Conservation (phyloP, 345 rosid species). For the Moringa oleifera region DNA sequence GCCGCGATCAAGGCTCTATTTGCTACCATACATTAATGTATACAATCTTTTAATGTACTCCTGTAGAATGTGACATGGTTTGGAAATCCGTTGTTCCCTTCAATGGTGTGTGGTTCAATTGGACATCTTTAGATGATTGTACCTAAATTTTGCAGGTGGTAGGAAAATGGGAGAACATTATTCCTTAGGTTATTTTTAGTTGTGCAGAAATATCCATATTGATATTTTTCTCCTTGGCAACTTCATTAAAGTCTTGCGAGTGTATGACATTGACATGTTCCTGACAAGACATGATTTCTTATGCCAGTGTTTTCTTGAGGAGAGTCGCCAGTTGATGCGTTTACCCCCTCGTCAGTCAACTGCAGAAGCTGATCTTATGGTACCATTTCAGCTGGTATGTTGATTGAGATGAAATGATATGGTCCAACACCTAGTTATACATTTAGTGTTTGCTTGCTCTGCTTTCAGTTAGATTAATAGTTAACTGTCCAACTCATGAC, state of each 20-base stretch:
- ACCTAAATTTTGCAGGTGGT: background rate
- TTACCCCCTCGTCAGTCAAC: slow-evolving; percentile 95
- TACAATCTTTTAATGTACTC: too few species aligned
- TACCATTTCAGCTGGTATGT: slow-evolving; percentile 94
- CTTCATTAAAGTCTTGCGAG: slow-evolving; percentile 5
- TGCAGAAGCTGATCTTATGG: slow-evolving; percentile 96
- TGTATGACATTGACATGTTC: slow-evolving; percentile 4
- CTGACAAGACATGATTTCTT: slow-evolving; percentile 11
- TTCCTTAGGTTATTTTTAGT: background rate
- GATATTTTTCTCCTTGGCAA: background rate
- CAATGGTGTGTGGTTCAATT: too few species aligned
- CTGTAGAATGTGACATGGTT: too few species aligned
- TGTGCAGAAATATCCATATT: background rate
- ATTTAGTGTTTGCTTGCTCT: slow-evolving; percentile 3
- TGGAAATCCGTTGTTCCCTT: too few species aligned
- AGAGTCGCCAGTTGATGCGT: slow-evolving; percentile 90
- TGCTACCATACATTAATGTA: too few species aligned
- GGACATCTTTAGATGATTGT: too few species aligned
- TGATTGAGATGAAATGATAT: slow-evolving; percentile 7
- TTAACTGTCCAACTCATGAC: background rate
- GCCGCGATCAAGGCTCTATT: too few species aligned
- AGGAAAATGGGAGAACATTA: too few species aligned
- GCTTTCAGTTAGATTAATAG: slow-evolving; percentile 1
- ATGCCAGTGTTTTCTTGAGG: slow-evolving; percentile 92
- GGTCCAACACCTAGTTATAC: background rate